Percentiles rank a stretch among this genome's conserved stretches.
phyloP scores from a whole-genome alignment of 73 alveolate species.

The Effrenium voratum region DNA sequence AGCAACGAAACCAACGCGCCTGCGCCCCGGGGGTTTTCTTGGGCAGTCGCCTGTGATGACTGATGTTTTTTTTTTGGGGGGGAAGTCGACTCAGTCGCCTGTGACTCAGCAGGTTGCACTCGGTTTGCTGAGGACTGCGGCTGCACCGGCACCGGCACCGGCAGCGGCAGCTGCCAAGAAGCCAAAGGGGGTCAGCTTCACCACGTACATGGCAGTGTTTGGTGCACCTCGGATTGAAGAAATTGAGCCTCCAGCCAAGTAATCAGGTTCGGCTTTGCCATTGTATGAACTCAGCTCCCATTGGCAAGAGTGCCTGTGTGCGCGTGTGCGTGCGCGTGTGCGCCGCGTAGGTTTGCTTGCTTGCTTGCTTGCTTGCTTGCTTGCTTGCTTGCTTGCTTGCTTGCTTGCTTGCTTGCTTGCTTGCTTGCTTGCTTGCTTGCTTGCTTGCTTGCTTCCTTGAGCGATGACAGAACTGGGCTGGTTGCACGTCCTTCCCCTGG shows the following conservation, averaged over 20 bases:
- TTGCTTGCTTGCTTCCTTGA: background rate
- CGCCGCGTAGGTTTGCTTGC: background rate
- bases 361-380: background rate
- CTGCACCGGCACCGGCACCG: background rate
- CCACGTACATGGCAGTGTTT: background rate
- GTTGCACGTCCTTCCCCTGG: no score
- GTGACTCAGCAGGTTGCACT: background rate
- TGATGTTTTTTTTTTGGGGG: background rate
- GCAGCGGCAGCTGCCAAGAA: background rate
- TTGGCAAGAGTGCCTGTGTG: background rate
- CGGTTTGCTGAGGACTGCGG: background rate
- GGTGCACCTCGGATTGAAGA: background rate
- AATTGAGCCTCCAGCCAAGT: background rate
- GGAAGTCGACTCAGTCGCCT: background rate
- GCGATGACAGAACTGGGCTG: no score
- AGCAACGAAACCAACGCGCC: background rate
- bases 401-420: background rate
- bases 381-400: background rate
- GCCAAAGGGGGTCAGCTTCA: background rate
- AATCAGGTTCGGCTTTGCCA: background rate
- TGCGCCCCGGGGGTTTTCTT: background rate
- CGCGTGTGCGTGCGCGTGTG: background rate
- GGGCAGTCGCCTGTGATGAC: no score
- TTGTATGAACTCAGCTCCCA: slow-evolving; percentile 12
- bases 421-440: background rate